Base-by-base conservation (phyloP, 2,329 filamentous ascomycete genomes). In the Neopestalotiopsis sp. region DNA sequence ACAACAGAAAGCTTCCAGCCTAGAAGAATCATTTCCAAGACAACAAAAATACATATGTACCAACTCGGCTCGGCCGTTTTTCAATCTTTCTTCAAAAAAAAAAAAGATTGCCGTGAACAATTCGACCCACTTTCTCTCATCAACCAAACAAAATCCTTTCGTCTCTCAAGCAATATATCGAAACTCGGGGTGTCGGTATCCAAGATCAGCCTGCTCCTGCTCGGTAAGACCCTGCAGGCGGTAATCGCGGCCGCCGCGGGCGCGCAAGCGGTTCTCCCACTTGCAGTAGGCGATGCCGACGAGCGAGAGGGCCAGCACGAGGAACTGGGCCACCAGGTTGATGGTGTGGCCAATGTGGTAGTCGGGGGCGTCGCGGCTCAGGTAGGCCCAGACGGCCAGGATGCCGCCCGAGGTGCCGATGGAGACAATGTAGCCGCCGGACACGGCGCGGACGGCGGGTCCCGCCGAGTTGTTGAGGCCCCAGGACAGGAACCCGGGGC, bases 391-490 rank as follows among this genome's bases (percentile, higher is more conserved):
- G 14, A 80, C 83, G 57, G 88, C 85, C 2, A 90, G 77, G 56
- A 90, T 86, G 32, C 87, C 87, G 53, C 88, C 88, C 12, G 86
- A 79, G 0, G 86, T 89, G 12, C 88, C 88, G 2, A 90, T 73
- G 0, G 81, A 83, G 12, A 87, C 85, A 49, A 90, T 85, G 70
- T 87, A 90, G 3, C 81, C 87, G 28, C 85, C 83, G 0, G 86
- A 83, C 0, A 90, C 85, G 4, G 88, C 88, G 30, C 87, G 83
- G 1, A 89, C 80, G 10, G 87, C 83, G 0, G 88, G 87, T 0
- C 88, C 87, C 0, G 85, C 84, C 0, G 88, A 83, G 71, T 90
- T 90, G 75, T 90, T 90, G 68, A 89, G 81, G 0, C 83, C 87
- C 88, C 88, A 90, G 5, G 84, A 84, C 58, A 90, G 74, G 78